Percentiles rank a stretch among this genome's conserved stretches.
Evolutionary conservation across 352 stramenopile species (phyloP).

Genomic region (Phytophthora boehmeriae): DNA sequence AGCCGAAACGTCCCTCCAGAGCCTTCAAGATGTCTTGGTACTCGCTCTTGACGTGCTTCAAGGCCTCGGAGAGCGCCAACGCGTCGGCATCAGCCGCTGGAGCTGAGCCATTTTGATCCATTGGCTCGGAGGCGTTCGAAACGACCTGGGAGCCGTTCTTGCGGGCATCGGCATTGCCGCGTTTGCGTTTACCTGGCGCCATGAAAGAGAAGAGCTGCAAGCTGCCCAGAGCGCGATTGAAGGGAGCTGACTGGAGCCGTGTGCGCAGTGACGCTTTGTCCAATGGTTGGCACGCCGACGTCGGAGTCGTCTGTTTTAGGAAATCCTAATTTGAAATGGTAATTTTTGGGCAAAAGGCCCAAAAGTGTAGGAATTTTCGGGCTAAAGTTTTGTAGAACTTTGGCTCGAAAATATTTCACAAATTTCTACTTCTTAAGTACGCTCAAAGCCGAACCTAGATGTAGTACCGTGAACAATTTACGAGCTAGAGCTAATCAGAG

Average conservation of each 20-base stretch:
- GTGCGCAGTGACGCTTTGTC: neutral
- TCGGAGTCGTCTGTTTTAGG: no score
- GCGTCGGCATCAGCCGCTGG: neutral
- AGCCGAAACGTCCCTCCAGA: constrained; percentile 51
- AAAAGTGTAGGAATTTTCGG: no score
- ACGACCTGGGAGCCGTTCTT: constrained; percentile 20
- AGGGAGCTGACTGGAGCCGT: neutral
- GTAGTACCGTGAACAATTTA: no score
- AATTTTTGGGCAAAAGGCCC: no score
- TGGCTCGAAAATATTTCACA: no score
- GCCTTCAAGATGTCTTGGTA: constrained; percentile 29
- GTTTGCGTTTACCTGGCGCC: constrained; percentile 47
- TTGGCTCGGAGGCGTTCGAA: neutral
- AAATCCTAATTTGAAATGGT: no score
- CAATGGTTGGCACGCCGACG: no score
- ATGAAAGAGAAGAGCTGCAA: constrained; percentile 15
- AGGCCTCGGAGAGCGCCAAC: neutral
- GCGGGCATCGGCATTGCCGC: constrained; percentile 18
- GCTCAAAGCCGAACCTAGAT: no score
- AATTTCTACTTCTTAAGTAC: no score
- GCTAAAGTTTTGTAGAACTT: no score
- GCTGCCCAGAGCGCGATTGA: neutral
- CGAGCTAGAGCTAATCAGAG: no score
- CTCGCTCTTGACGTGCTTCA: constrained; percentile 31
- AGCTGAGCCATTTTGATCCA: constrained; percentile 14